Percentiles rank a stretch among this genome's conserved stretches.
phyloP scores from a whole-genome alignment of 1,284 basidiomycete species.

The Puccinia polysora region DNA sequence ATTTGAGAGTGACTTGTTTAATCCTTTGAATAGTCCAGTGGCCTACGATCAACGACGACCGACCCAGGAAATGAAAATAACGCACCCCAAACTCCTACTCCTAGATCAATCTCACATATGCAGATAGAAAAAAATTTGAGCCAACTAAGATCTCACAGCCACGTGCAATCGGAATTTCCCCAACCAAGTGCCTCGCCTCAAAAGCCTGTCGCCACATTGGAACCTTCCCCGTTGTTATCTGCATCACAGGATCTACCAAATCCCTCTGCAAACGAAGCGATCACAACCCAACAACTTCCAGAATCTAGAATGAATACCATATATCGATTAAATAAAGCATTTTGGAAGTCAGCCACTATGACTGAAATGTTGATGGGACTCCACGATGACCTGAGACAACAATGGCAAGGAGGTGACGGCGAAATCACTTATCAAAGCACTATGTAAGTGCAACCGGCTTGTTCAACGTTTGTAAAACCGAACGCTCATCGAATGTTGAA shows the following conservation, averaged over 20 bases:
- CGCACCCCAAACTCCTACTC: slow-evolving; percentile 30
- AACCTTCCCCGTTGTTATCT: background rate
- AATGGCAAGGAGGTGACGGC: background rate
- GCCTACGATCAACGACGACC: background rate
- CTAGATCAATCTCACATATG: slow-evolving; percentile 24
- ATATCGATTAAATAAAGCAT: slow-evolving; percentile 17
- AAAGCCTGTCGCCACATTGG: background rate
- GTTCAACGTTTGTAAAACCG: background rate
- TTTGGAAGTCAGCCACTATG: slow-evolving; percentile 42
- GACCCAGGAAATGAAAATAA: slow-evolving; percentile 27
- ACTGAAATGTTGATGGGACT: slow-evolving; percentile 1
- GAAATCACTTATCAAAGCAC: slow-evolving; percentile 22
- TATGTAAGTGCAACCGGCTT: background rate
- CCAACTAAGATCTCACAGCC: slow-evolving; percentile 12
- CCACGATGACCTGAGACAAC: slow-evolving; percentile 3
- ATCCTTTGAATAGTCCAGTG: slow-evolving; percentile 11
- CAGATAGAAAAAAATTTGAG: slow-evolving; percentile 24
- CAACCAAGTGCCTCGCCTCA: slow-evolving; percentile 18
- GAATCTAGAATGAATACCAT: slow-evolving; percentile 25
- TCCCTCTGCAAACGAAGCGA: background rate
- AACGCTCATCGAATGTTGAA: background rate
- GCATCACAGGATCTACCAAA: background rate
- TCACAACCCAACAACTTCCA: slow-evolving; percentile 1
- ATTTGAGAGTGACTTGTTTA: background rate
- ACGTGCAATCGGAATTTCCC: background rate